These are phyloP conservation scores for Conringia planisiliqua DNA, from an alignment of 345 rosid species.

Conservation along the genomic window DNA sequence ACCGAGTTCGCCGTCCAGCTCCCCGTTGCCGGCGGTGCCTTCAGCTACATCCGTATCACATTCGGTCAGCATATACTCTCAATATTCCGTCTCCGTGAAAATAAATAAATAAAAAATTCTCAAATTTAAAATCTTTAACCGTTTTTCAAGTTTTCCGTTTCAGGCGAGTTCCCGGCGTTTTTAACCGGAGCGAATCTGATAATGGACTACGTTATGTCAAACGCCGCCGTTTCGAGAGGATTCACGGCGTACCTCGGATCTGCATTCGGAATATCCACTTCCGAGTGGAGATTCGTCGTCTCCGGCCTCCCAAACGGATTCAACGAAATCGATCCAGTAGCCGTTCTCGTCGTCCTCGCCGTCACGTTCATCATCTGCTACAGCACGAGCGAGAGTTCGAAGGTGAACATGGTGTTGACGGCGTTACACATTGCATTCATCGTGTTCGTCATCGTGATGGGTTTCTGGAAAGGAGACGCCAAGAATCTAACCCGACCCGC, in stretches of 20 bases:
- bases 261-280: slow-evolving; percentile 61
- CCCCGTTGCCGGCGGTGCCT: slow-evolving; percentile 99
- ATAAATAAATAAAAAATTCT: not conserved
- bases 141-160: not conserved
- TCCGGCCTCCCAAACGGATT: slow-evolving; percentile 67
- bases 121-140: slow-evolving; percentile 24
- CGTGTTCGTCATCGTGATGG: slow-evolving; percentile 61
- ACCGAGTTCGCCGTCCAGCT: slow-evolving; percentile 95
- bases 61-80: slow-evolving; percentile 48
- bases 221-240: slow-evolving; percentile 90
- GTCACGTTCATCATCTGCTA: slow-evolving; percentile 73
- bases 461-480: slow-evolving; percentile 66
- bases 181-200: slow-evolving; percentile 78
- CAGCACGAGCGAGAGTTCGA: slow-evolving; percentile 79
- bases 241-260: slow-evolving; percentile 67
- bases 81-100: not conserved
- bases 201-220: slow-evolving; percentile 85
- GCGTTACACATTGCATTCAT: slow-evolving; percentile 73
- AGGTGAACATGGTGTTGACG: slow-evolving; percentile 71
- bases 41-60: slow-evolving; percentile 86
- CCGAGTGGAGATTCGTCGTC: slow-evolving; percentile 61
- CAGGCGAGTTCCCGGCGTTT: slow-evolving; percentile 88
- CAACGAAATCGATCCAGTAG: slow-evolving; percentile 67
- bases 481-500: slow-evolving; percentile 59
- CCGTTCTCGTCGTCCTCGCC: slow-evolving; percentile 53